Conservation (phyloP, 257 asterid genomes). For the Lycium barbarum region DNA sequence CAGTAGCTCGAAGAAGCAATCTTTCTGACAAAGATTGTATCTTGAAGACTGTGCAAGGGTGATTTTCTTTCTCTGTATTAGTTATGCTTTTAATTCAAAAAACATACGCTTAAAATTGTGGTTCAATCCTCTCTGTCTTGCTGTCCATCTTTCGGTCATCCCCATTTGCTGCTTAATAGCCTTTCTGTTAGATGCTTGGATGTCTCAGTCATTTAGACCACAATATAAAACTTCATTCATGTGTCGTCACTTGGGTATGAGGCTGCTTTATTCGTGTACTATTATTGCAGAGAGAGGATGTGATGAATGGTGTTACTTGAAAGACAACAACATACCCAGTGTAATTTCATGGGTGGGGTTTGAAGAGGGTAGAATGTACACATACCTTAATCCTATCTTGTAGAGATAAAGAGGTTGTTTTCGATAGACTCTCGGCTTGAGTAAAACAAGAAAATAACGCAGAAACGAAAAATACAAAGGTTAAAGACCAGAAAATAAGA, state of each 20-base stretch:
- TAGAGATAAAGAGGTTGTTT: too few species aligned
- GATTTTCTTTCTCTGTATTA: slow-evolving; percentile 21
- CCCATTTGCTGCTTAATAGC: not conserved
- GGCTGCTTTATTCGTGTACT: not conserved
- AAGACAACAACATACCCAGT: too few species aligned
- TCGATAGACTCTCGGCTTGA: too few species aligned
- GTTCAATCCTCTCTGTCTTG: not conserved
- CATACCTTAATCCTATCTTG: too few species aligned
- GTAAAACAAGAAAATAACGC: too few species aligned
- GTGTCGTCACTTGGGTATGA: not conserved
- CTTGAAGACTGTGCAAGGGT: slow-evolving; percentile 90
- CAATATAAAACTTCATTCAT: not conserved
- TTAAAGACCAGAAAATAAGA: too few species aligned
- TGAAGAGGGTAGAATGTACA: too few species aligned
- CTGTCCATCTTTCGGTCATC: not conserved
- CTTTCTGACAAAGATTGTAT: slow-evolving; percentile 83
- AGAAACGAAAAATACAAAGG: too few species aligned
- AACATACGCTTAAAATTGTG: not conserved
- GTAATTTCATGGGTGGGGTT: too few species aligned
- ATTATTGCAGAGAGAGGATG: not conserved
- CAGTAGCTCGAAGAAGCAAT: slow-evolving; percentile 78
- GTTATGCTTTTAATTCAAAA: not conserved
- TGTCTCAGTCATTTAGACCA: not conserved
- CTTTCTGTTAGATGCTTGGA: not conserved
- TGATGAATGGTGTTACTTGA: too few species aligned